Conservation (phyloP, 352 stramenopile species). For the Phytophthora megakarya region DNA sequence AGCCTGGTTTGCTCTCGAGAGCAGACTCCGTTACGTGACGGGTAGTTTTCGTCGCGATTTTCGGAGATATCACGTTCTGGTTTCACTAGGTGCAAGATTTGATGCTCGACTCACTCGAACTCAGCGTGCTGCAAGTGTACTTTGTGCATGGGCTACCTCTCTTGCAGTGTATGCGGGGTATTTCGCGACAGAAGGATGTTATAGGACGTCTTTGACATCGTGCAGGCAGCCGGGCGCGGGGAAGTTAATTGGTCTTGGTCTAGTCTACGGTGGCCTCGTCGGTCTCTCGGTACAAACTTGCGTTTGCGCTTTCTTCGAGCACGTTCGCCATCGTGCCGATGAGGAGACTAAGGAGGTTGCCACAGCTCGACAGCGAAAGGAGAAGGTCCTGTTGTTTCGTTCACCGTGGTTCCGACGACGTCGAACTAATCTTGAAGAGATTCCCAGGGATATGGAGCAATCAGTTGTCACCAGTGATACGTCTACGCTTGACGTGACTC, state of each 20-base stretch:
- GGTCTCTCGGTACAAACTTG: constrained; percentile 47
- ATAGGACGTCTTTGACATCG: constrained; percentile 59
- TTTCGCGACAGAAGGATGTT: constrained; percentile 63
- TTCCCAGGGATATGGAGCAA: constrained; percentile 7
- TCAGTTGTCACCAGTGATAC: constrained; percentile 1
- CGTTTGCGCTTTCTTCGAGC: constrained; percentile 50
- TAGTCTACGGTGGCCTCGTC: constrained; percentile 62
- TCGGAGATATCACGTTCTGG: constrained; percentile 43
- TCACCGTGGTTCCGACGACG: constrained; percentile 27
- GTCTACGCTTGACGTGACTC: constrained; percentile 51
- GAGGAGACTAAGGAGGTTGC: constrained; percentile 63
- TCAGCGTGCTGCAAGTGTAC: constrained; percentile 57
- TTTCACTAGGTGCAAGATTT: constrained; percentile 55
- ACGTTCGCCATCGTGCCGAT: constrained; percentile 66
- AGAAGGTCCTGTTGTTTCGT: constrained; percentile 75
- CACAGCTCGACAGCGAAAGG: constrained; percentile 66
- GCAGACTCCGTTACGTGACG: constrained; percentile 53
- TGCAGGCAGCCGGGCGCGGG: constrained; percentile 60
- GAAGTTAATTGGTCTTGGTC: constrained; percentile 47
- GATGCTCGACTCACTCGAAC: constrained; percentile 65
- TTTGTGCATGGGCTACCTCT: constrained; percentile 49
- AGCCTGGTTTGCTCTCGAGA: constrained; percentile 56
- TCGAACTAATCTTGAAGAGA: background rate
- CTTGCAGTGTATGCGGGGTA: constrained; percentile 54
- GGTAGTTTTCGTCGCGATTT: constrained; percentile 62